Conservation (phyloP, 805 yeast genomes). For the Candida berthetii region DNA sequence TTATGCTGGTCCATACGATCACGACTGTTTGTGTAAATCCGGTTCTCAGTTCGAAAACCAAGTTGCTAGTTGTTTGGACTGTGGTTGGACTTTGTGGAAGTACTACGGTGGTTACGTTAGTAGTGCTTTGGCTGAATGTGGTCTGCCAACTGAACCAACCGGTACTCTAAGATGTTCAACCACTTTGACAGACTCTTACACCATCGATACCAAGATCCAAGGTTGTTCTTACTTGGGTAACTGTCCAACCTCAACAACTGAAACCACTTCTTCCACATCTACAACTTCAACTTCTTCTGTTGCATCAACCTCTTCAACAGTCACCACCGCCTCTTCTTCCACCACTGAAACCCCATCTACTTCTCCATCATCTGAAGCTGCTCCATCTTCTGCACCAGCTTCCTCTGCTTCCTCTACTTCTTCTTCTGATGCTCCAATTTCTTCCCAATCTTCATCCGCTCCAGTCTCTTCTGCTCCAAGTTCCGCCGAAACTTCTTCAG, state of each 20-base stretch:
- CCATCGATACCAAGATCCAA: background rate
- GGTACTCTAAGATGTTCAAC: constrained; percentile 20
- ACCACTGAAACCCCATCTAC: constrained; percentile 1
- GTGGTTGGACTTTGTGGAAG: constrained; percentile 28
- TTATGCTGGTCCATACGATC: constrained; percentile 5
- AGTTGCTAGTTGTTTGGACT: constrained; percentile 17
- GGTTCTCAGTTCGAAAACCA: constrained; percentile 6
- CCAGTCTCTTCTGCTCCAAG: background rate
- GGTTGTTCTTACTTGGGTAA: background rate
- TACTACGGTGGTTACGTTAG: constrained; percentile 20
- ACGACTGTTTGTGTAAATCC: constrained; percentile 9
- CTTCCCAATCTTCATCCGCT: background rate
- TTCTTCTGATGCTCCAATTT: background rate
- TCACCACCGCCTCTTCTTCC: too few relatives aligned
- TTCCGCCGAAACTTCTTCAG: too few relatives aligned
- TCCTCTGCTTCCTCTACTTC: background rate
- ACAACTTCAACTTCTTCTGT: background rate
- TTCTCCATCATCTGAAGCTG: constrained; percentile 6
- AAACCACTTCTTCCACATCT: background rate
- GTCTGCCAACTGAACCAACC: constrained; percentile 18
- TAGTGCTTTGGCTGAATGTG: constrained; percentile 17
- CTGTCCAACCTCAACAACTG: background rate
- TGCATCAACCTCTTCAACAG: background rate
- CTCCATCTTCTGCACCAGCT: background rate
- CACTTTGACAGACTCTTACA: constrained; percentile 1